Evolutionary conservation across 2,329 filamentous ascomycete species (phyloP).

Genomic region (Cercospora zeae-maydis): DNA sequence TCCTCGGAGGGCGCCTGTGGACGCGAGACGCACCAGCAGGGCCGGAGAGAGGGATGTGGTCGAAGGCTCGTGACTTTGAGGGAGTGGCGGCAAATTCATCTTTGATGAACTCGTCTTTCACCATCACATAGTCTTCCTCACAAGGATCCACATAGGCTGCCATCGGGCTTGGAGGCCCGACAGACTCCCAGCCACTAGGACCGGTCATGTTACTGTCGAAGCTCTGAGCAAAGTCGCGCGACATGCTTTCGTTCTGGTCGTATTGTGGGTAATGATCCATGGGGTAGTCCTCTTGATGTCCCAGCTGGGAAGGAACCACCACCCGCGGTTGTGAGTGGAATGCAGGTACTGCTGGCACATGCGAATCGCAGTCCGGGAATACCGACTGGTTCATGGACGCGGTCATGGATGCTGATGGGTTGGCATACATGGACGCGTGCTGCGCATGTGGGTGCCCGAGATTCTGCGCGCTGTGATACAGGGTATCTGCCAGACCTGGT

Average conservation of each 20-base stretch:
- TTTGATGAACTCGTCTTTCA: slow-evolving; percentile 20
- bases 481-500: slow-evolving; percentile 5
- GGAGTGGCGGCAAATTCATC: not conserved
- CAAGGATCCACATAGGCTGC: slow-evolving; percentile 23
- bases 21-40: not conserved
- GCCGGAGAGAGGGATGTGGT: not conserved
- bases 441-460: slow-evolving; percentile 8
- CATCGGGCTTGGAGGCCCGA: slow-evolving; percentile 17
- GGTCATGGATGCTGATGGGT: slow-evolving; percentile 4
- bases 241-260: slow-evolving; percentile 11
- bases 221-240: slow-evolving; percentile 12
- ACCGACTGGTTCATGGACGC: slow-evolving; percentile 16
- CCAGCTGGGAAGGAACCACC: slow-evolving; percentile 29
- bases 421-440: slow-evolving; percentile 16
- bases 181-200: slow-evolving; percentile 15
- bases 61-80: not conserved
- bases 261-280: slow-evolving; percentile 21
- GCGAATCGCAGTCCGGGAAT: slow-evolving; percentile 9
- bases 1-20: slow-evolving; percentile 13
- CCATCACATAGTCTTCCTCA: slow-evolving; percentile 26
- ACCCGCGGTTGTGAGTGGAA: slow-evolving; percentile 16
- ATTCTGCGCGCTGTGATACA: slow-evolving; percentile 13
- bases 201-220: slow-evolving; percentile 18
- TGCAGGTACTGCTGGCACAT: not conserved
- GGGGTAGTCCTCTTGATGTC: slow-evolving; percentile 22